Percentiles rank a stretch among this genome's conserved stretches.
These are phyloP conservation scores for Anisogramma anomala DNA, from an alignment of 2,329 filamentous ascomycete genomes.

Conservation along the genomic window DNA sequence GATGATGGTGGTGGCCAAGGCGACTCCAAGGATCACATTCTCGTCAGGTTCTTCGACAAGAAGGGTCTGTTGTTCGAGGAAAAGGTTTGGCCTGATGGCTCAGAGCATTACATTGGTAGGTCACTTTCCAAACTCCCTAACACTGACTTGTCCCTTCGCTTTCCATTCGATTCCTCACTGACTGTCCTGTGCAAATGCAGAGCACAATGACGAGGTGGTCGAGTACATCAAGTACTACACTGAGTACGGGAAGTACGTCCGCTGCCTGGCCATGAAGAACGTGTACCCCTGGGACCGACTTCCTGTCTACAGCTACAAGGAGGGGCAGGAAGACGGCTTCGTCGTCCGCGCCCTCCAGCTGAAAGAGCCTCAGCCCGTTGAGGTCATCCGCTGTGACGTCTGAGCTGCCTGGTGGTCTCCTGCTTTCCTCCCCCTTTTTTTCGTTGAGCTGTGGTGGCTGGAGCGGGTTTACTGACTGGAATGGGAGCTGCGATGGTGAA, in stretches of 20 bases:
- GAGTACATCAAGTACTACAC: constrained; percentile 12
- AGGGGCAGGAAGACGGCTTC: constrained; percentile 5
- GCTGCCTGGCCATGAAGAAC: constrained; percentile 11
- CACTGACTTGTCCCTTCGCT: background rate
- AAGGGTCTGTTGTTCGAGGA: constrained; percentile 4
- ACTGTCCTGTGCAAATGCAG: no score
- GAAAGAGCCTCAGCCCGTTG: constrained; percentile 7
- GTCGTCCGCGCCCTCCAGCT: constrained; percentile 5
- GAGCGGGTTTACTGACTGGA: no score
- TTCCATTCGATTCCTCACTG: background rate
- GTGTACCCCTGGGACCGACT: constrained; percentile 12
- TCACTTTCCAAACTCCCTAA: background rate
- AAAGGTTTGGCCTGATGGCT: constrained; percentile 12
- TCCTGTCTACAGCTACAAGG: constrained; percentile 4
- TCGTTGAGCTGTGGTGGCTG: background rate
- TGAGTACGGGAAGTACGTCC: constrained; percentile 3
- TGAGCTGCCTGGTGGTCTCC: background rate
- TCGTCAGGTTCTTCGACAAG: constrained; percentile 1
- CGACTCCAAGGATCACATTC: constrained; percentile 3
- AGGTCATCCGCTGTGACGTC: constrained; percentile 13
- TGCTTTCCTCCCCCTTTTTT: no score
- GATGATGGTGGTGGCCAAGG: background rate
- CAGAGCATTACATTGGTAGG: constrained; percentile 12
- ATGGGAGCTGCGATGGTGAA: background rate
- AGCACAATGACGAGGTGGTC: constrained; percentile 4